A percentile compares a stretch with the other conserved stretches of the same genome.
Evolutionary conservation across 2,329 filamentous ascomycete genomes (phyloP).

Genomic region (Colletotrichum filicis): DNA sequence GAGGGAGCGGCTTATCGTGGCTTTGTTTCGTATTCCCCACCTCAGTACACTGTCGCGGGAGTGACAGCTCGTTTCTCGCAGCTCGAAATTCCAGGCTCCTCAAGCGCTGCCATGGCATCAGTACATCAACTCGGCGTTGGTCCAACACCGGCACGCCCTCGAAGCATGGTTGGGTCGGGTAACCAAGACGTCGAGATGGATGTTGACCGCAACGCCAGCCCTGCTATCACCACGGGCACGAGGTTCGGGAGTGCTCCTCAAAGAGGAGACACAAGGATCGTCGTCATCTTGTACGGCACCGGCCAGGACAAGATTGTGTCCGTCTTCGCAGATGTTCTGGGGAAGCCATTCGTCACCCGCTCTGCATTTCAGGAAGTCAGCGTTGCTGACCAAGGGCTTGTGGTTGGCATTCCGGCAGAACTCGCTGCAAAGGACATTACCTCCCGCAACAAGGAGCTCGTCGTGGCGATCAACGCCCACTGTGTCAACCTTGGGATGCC

Average conservation of each 20-base stretch:
- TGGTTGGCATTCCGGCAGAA: conserved; percentile 72
- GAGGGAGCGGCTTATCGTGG: conserved; percentile 24
- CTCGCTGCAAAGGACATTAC: conserved; percentile 68
- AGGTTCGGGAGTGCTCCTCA: conserved; percentile 58
- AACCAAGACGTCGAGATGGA: conserved; percentile 43
- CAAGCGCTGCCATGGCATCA: conserved; percentile 46
- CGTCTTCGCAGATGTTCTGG: conserved; percentile 81
- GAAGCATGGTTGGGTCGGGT: conserved; percentile 40
- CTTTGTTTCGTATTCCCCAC: neutral
- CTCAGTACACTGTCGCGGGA: conserved; percentile 9
- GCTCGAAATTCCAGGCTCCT: conserved; percentile 18
- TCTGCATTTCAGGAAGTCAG: conserved; percentile 64
- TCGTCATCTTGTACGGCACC: conserved; percentile 75
- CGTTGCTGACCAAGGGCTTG: conserved; percentile 67
- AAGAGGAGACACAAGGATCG: conserved; percentile 67
- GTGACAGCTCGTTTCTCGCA: conserved; percentile 29
- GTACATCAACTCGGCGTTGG: conserved; percentile 50
- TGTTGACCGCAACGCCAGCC: conserved; percentile 48
- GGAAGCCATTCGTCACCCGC: conserved; percentile 75
- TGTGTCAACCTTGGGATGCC: conserved; percentile 78
- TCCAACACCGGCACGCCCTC: conserved; percentile 43
- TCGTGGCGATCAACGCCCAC: conserved; percentile 81
- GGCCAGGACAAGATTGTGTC: conserved; percentile 80
- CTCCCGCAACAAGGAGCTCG: conserved; percentile 65
- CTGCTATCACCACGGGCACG: conserved; percentile 48